Evolutionary conservation across 257 asterid species (phyloP), one percentile per base, ranked within the genome.

Genomic region (Fraxinus pennsylvanica): DNA sequence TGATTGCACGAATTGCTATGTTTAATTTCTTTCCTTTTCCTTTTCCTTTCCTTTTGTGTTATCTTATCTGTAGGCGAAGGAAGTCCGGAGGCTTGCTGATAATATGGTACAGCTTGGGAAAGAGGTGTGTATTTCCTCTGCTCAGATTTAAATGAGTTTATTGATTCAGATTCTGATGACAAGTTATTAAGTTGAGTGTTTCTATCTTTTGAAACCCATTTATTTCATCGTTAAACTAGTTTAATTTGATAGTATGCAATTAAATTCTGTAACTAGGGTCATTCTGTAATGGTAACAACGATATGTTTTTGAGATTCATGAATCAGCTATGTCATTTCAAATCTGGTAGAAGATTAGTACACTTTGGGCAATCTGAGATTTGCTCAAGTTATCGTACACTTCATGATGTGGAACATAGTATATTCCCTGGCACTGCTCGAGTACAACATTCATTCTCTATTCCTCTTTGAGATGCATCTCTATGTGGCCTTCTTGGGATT

Each of bases 91-190:
- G 87, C 93, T 92, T 76, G 99, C 99, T 8, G 97, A 94, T 84
- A 92, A 91, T 78, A 94, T 94, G 99, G 97, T 94, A 29, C 97
- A 92, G 88, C 94, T 94, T 30, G 99, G 99, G 32, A 94, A 94
- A 74, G 97, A 94, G 97, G 99, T 92, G 32, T 63, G 82, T 57
- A 9, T 83, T 63, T 19, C 8, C 5, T 30, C 57, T 68, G 66
- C 63, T 39, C 8, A 47, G 30, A 68, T 67, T 71, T 35, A 21
- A 50, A 66, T 50, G 14, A 25, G 27, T 15, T 59, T 67, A 41
- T 72, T 21, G 25, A 32, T 39, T 61, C 77, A 29, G 9, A 75
- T 27, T 77, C 41, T 38, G 9, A 69, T 78, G 59, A 25, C 61
- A 74, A 9, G n/a, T 2, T 67, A 39, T 32, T 36, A 69, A 52